Base-by-base conservation (phyloP, 345 rosid species). In the Eucalyptus pauciflora region DNA sequence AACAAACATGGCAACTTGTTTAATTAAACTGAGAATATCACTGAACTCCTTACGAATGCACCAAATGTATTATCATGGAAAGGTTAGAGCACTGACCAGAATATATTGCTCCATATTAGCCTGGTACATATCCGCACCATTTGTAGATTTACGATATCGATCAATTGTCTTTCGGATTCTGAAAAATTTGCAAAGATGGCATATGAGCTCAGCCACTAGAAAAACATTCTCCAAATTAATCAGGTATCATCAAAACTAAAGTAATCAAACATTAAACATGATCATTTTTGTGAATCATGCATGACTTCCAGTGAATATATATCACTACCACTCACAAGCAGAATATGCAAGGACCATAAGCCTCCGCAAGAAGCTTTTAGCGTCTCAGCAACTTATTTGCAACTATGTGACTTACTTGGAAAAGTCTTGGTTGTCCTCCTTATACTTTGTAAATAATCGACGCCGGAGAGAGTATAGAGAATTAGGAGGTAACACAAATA, bases 101-200 rank as follows among this genome's bases (percentile, higher is more conserved):
- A 27, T 60, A 60, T 60, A 12, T 60, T 27, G 67, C 7, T 27
- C 67, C 67, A 27, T 25, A 1, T 60, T 60, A 27, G 67, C 67
- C 67, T 6, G 7, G 67, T 60, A 60, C 1, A 4, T 27, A 12
- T 60, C 67, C 4, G 4, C n/a, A 27, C 13, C 67, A 60, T 60
- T 27, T 60, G 15, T 27, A 60, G 31, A 60, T 27, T 15, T 60
- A 60, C 67, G 67, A 27, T 27, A 60, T 60, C 1, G 2, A 60
- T 60, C 67, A 60, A 60, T 60, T 60, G n/a, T 60, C 67, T 60
- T 60, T 60, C 0, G 16, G 67, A 27, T 60, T 52, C 96, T 96
- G 91, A 83, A 88, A 48, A 48, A 88, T 48, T 56, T 56, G 33
- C 50, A 87, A 86, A 86, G 27, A n/a, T 3, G n/a, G 71, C 71